Conservation (phyloP, 306 rosid genomes). For the Prinsepia uniflora region DNA sequence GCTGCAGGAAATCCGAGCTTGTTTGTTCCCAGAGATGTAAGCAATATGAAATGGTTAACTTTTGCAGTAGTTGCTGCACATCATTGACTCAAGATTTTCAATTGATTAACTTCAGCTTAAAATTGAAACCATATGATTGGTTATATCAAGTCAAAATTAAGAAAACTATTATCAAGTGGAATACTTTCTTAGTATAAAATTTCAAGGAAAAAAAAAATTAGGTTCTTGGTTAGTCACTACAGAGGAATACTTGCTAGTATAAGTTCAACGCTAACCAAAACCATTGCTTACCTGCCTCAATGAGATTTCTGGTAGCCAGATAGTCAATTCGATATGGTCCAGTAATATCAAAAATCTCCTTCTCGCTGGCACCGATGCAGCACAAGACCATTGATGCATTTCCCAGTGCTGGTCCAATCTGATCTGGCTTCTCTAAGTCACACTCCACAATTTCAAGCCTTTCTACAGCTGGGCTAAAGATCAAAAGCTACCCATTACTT, state of each 20-base stretch:
- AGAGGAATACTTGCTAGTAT: background rate
- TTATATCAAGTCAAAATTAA: background rate
- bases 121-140: background rate
- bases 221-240: background rate
- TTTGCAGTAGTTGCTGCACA: conserved; percentile 67
- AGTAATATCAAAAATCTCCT: conserved; percentile 80
- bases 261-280: conserved; percentile 7
- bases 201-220: background rate
- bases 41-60: conserved; percentile 76
- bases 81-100: conserved; percentile 20
- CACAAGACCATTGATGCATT: conserved; percentile 78
- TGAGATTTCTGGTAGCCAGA: conserved; percentile 69
- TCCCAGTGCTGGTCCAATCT: conserved; percentile 64
- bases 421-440: conserved; percentile 74
- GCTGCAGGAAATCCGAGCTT: conserved; percentile 96
- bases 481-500: conserved; percentile 75
- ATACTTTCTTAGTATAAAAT: no score
- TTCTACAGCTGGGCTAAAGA: conserved; percentile 99
- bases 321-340: conserved; percentile 96
- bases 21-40: conserved; percentile 93
- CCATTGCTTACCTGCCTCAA: conserved; percentile 62
- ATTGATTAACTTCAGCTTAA: conserved; percentile 4
- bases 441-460: conserved; percentile 97
- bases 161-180: background rate
- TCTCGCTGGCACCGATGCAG: conserved; percentile 96